These are phyloP conservation scores for Malassezia pachydermatis DNA, from an alignment of 1,284 basidiomycete species.

Conservation along the genomic window DNA sequence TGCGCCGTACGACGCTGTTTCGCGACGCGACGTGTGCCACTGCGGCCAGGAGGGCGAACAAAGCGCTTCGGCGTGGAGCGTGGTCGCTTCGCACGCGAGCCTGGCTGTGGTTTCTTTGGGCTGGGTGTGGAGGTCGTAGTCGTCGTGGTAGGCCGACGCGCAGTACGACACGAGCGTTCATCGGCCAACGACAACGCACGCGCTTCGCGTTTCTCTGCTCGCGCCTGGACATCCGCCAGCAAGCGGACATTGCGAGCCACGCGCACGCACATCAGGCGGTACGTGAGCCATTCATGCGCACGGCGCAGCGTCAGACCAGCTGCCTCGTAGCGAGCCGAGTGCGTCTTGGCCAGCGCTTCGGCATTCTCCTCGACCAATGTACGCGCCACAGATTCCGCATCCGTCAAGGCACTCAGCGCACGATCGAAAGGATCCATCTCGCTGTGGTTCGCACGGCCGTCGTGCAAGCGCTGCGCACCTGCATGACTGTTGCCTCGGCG, in stretches of 20 bases:
- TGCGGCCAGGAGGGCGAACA: constrained; percentile 25
- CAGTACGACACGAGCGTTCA: constrained; percentile 11
- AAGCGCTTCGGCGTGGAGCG: constrained; percentile 15
- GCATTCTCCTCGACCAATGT: constrained; percentile 42
- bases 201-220: constrained; percentile 35
- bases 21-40: constrained; percentile 25
- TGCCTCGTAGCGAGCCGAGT: constrained; percentile 38
- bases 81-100: constrained; percentile 22
- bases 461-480: constrained; percentile 4
- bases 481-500: constrained; percentile 8
- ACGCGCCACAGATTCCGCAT: constrained; percentile 39
- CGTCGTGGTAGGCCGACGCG: constrained; percentile 17
- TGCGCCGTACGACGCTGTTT: constrained; percentile 14
- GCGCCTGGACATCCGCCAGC: constrained; percentile 32
- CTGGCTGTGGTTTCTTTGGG: constrained; percentile 21
- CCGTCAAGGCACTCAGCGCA: constrained; percentile 37
- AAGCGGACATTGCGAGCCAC: constrained; percentile 37
- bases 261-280: constrained; percentile 37
- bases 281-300: constrained; percentile 43
- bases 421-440: constrained; percentile 44
- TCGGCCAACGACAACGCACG: constrained; percentile 26
- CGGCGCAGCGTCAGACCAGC: constrained; percentile 39
- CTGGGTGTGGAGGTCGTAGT: too few species aligned
- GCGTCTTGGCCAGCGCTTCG: constrained; percentile 41
- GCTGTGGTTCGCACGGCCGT: constrained; percentile 21